Base-by-base conservation (phyloP, 169 alveolate genomes). In the Cystoisospora suis region DNA sequence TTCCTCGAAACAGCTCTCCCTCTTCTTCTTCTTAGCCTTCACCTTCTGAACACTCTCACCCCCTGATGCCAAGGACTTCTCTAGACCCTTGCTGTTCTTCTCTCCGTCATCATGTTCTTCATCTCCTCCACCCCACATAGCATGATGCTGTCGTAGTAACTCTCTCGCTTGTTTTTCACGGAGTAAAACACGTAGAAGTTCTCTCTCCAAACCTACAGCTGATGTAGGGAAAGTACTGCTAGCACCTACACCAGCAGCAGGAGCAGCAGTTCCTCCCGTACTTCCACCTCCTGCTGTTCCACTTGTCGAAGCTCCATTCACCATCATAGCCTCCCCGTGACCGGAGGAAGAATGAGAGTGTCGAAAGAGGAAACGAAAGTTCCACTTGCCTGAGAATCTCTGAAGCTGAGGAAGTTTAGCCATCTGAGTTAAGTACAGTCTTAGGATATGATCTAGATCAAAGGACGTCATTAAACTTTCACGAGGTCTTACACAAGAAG, bases 381-480 rank as follows among this genome's bases (percentile, higher is more conserved):
- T 72, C 91, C 91, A 87, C 9, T 79, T 53, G 45, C 91, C 91
- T 0, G 87, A 56, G 75, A 40, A 69, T 32, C 42, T 34, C 86
- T 87, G 91, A 75, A 87, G 86, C 80, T 87, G 86, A 29, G 91
- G 91, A 42, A 80, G 87, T 6, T 81, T 80, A n/a, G 91, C 59
- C 81, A 75, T 87, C 32, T 72, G 86, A 15, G 91, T 34, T 47
- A 87, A 49, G 70, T 87, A 86, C 36, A 87, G 58, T 34, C 91
- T 23, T 7, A 87, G 79, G 40, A 87, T 87, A 32, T 69, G 44
- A 34, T 87, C 91, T 27, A 87, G 75, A 46, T 87, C 91, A 29
- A 69, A 81, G 44, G 91, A 3, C 15, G 91, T 87, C 91, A 87
- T 87, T n/a, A 87, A 49, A 38, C 86, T 56, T 46, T 75, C 61